Evolutionary conservation across 208 protist genomes (phyloP).

Genomic region (Angomonas ambiguus): DNA sequence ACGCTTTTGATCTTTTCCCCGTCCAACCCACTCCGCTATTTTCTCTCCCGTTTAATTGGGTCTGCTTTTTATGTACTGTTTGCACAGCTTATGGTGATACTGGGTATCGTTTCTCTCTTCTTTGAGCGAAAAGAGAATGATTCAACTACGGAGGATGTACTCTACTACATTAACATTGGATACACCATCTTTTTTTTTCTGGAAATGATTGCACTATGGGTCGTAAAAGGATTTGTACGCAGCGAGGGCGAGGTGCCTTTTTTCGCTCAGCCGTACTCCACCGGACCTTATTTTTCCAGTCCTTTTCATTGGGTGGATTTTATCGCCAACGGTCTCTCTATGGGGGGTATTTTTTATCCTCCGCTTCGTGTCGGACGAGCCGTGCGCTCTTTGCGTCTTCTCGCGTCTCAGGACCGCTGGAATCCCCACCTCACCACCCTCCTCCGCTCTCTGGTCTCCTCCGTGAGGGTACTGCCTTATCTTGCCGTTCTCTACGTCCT

Average conservation of each 20-base stretch:
- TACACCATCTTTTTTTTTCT: constrained; percentile 46
- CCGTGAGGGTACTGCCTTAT: constrained; percentile 19
- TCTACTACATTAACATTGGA: constrained; percentile 29
- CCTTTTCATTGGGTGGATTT: constrained; percentile 51
- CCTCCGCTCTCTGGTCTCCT: constrained; percentile 16
- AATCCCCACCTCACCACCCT: constrained; percentile 26
- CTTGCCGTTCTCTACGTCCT: constrained; percentile 31
- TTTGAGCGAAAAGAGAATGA: constrained; percentile 30
- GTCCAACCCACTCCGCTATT: constrained; percentile 17
- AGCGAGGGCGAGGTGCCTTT: neutral
- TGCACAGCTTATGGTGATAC: constrained; percentile 21
- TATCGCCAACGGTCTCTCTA: constrained; percentile 27
- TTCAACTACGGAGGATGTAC: constrained; percentile 6
- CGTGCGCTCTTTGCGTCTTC: constrained; percentile 38
- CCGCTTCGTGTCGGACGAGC: constrained; percentile 33
- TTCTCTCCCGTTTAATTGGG: constrained; percentile 27
- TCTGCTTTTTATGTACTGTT: constrained; percentile 31
- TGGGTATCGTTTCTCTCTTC: constrained; percentile 49
- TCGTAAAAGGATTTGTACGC: constrained; percentile 34
- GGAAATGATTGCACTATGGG: constrained; percentile 56
- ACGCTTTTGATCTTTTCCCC: constrained; percentile 19
- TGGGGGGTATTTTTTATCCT: constrained; percentile 36
- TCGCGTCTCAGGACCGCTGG: constrained; percentile 31
- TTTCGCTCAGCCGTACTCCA: neutral
- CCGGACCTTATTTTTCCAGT: constrained; percentile 37